Conservation (phyloP, 192 early-diverging fungal genomes). For the Coemansia sp. region DNA sequence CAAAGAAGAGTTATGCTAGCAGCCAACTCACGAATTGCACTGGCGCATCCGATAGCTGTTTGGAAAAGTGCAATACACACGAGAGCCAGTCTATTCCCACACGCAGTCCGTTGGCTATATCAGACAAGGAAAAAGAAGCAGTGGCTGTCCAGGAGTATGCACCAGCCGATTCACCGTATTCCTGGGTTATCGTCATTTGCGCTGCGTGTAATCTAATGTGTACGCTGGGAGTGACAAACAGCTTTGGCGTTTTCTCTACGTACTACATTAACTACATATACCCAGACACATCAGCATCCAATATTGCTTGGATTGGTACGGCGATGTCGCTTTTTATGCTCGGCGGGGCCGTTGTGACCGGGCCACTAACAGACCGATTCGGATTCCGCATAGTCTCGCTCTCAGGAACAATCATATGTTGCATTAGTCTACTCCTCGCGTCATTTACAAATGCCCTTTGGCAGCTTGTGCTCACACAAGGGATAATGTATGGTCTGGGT, state of each 20-base stretch:
- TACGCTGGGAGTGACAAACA: conserved; percentile 38
- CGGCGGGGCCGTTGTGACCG: conserved; percentile 30
- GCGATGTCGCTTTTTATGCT: conserved; percentile 37
- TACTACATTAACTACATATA: conserved; percentile 46
- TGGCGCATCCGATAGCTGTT: background rate
- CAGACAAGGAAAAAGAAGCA: background rate
- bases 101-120: background rate
- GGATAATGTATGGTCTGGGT: conserved; percentile 72
- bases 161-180: conserved; percentile 21
- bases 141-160: background rate
- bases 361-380: conserved; percentile 39
- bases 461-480: conserved; percentile 74
- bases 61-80: background rate
- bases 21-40: background rate
- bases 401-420: conserved; percentile 25
- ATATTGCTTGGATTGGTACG: conserved; percentile 45
- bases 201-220: conserved; percentile 34
- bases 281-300: conserved; percentile 23
- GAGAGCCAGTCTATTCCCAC: background rate
- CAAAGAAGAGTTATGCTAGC: background rate
- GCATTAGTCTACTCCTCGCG: conserved; percentile 23
- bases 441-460: conserved; percentile 54
- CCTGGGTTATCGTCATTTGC: conserved; percentile 47
- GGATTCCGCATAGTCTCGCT: conserved; percentile 26
- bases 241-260: conserved; percentile 45